A percentile compares a stretch with the other conserved stretches of the same genome.
These are phyloP conservation scores for Pseudogymnoascus sp. DNA, from an alignment of 2,329 filamentous ascomycete genomes.

Conservation along the genomic window DNA sequence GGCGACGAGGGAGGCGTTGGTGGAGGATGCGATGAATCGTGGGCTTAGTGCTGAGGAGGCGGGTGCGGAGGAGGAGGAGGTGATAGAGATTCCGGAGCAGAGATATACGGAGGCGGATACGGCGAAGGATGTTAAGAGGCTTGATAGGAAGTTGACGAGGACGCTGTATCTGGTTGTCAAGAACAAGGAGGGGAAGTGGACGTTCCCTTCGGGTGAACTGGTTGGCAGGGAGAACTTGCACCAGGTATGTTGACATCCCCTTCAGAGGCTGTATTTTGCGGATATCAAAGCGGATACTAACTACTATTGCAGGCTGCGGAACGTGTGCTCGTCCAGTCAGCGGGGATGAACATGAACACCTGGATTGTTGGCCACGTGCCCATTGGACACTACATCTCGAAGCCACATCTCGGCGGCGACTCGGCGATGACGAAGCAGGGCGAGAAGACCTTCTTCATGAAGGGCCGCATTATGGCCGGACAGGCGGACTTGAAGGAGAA, in stretches of 20 bases:
- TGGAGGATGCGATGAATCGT: conserved; percentile 63
- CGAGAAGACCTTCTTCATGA: conserved; percentile 90
- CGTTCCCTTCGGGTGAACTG: conserved; percentile 68
- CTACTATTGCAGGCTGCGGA: conserved; percentile 60
- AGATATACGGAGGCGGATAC: conserved; percentile 71
- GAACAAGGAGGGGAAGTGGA: conserved; percentile 63
- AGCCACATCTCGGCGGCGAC: conserved; percentile 39
- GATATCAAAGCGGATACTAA: background rate
- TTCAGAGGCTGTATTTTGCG: background rate
- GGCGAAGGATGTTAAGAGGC: conserved; percentile 62
- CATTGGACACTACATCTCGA: conserved; percentile 65
- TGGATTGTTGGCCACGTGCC: conserved; percentile 92
- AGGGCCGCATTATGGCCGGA: conserved; percentile 93
- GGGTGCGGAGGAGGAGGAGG: conserved; percentile 38
- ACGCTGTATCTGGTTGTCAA: conserved; percentile 86
- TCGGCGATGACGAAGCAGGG: conserved; percentile 40
- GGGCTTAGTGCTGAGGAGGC: conserved; percentile 32
- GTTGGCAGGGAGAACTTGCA: conserved; percentile 67
- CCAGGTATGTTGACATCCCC: conserved; percentile 50
- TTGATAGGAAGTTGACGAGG: conserved; percentile 70
- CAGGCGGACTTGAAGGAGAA: conserved; percentile 74
- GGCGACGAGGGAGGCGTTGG: conserved; percentile 55
- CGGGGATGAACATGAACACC: conserved; percentile 94
- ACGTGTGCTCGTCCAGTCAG: conserved; percentile 65
- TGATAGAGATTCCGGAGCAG: conserved; percentile 60